Conservation (phyloP, 2,329 filamentous ascomycete genomes). For the Paecilomyces dactylethromorphus region DNA sequence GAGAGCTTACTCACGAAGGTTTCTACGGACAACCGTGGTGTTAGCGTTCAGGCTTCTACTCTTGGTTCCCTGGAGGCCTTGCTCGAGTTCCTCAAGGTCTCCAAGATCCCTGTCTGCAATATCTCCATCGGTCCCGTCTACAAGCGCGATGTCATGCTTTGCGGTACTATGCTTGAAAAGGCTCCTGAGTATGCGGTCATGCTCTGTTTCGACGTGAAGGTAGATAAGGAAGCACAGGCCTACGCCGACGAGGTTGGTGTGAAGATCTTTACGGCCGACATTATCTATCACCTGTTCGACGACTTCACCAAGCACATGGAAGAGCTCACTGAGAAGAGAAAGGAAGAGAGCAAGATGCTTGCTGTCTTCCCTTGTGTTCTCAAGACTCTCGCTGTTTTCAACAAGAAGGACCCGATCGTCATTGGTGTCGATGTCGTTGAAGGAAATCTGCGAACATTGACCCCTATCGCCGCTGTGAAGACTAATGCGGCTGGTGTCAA, state of each 20-base stretch:
- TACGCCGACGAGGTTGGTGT: slow-evolving; percentile 93
- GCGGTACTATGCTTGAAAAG: slow-evolving; percentile 92
- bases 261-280: slow-evolving; percentile 97
- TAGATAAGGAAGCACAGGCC: slow-evolving; percentile 87
- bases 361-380: slow-evolving; percentile 97
- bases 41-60: slow-evolving; percentile 94
- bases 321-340: slow-evolving; percentile 78
- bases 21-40: slow-evolving; percentile 85
- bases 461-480: slow-evolving; percentile 83
- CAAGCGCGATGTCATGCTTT: slow-evolving; percentile 96
- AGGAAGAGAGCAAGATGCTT: slow-evolving; percentile 90
- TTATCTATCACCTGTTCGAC: slow-evolving; percentile 98
- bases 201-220: slow-evolving; percentile 99
- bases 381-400: slow-evolving; percentile 86
- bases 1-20: slow-evolving; percentile 87
- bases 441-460: slow-evolving; percentile 77
- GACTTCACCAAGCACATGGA: slow-evolving; percentile 94
- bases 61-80: slow-evolving; percentile 93
- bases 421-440: slow-evolving; percentile 94
- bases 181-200: slow-evolving; percentile 93
- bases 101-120: slow-evolving; percentile 95
- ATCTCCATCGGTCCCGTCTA: slow-evolving; percentile 96
- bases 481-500: slow-evolving; percentile 71
- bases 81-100: slow-evolving; percentile 89
- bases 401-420: slow-evolving; percentile 94